Evolutionary conservation across 2,329 filamentous ascomycete species (phyloP), one percentile per base, ranked within the genome.

Genomic region (Verruconis gallopava): DNA sequence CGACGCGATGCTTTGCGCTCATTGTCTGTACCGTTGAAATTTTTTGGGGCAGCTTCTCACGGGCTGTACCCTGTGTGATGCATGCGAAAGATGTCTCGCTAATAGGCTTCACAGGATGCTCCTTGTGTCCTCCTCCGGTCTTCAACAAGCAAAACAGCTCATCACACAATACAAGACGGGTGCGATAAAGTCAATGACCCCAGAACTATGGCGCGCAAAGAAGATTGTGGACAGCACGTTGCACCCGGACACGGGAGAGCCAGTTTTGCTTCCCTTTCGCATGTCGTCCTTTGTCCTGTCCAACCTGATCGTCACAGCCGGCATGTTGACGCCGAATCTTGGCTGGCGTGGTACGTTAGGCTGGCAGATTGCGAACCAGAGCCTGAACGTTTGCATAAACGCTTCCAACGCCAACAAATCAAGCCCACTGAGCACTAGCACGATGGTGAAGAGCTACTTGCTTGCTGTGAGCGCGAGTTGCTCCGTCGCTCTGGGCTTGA

Each of bases 391-490:
- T 20, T 89, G 85, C 51, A 89, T 98, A 71, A 98, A 98, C 72
- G 86, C 78, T 59, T 84, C 89, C 57, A 98, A 98, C 61, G 85
- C 89, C 48, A 98, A 98, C 73, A 98, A 98, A 63, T 94, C 86
- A 30, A 88, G 85, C 3, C 85, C 89, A 1, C 73, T 96, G 48
- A 82, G 83, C 15, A 81, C 77, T 45, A 75, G 76, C 17, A 83
- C 85, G 51, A 79, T 98, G 48, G 74, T 80, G 47, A 79, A 94
- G 63, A 95, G 86, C 40, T 98, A 96, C 69, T 75, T 82, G 57
- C 72, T 94, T 47, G 91, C 91, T 42, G 91, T 98, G 15, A 79
- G 83, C 43, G 89, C 91, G 21, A 94, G 85, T 12, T 98, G 91
- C 66, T 83, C 82, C 48, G 91, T 98, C 6, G 91, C 91, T 3